Conservation (phyloP, 2,329 filamentous ascomycete genomes). For the Waltergamsia citrina region DNA sequence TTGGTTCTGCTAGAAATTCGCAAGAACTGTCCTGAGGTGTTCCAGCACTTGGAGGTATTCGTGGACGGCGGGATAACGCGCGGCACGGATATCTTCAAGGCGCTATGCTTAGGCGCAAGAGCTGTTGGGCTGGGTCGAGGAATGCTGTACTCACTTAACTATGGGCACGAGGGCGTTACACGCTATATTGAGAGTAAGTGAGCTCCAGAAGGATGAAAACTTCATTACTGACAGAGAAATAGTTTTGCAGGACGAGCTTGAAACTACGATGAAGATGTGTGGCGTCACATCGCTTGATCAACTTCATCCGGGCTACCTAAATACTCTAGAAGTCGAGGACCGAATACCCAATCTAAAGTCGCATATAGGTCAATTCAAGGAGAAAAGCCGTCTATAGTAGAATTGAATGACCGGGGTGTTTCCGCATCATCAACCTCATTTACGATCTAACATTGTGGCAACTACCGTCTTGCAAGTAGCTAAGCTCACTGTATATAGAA, state of each 20-base stretch:
- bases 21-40: conserved; percentile 49
- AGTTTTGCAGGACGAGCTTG: conserved; percentile 47
- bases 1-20: conserved; percentile 49
- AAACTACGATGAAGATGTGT: conserved; percentile 57
- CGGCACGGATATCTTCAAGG: conserved; percentile 60
- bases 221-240: not conserved
- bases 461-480: too few species aligned
- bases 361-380: too few species aligned
- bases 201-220: not conserved
- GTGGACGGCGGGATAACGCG: conserved; percentile 56
- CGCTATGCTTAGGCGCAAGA: conserved; percentile 53
- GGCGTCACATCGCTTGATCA: conserved; percentile 52
- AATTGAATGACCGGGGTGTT: too few species aligned
- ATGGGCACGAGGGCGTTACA: conserved; percentile 49
- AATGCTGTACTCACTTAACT: conserved; percentile 49
- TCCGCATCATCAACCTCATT: too few species aligned
- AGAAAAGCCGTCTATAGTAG: too few species aligned
- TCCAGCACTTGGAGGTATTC: conserved; percentile 50
- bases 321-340: conserved; percentile 40
- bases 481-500: too few species aligned
- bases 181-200: conserved; percentile 42
- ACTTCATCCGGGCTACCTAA: conserved; percentile 51
- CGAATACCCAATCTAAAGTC: conserved; percentile 27
- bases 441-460: too few species aligned
- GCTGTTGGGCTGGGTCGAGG: conserved; percentile 55